These are phyloP conservation scores for Tylopilus sp. DNA, from an alignment of 1,284 basidiomycete genomes.

Conservation along the genomic window DNA sequence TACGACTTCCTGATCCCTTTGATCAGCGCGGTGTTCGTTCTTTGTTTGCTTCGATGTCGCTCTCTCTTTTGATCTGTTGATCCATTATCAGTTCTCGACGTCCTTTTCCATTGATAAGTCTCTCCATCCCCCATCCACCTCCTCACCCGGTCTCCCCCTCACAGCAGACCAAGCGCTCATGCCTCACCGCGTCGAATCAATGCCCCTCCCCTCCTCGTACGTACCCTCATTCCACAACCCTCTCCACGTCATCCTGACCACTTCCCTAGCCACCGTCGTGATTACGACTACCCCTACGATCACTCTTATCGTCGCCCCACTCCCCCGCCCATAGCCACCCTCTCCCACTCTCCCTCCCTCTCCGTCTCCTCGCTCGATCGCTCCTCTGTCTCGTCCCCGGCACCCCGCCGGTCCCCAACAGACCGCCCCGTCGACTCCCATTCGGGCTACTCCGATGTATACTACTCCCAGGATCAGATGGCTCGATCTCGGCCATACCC, in stretches of 20 bases:
- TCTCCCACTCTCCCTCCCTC: conserved; percentile 59
- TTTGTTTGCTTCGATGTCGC: conserved; percentile 37
- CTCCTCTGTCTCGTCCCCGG: conserved; percentile 56
- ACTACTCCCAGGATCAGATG: conserved; percentile 34
- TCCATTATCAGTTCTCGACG: conserved; percentile 37
- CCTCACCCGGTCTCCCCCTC: conserved; percentile 19
- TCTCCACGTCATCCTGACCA: conserved; percentile 8
- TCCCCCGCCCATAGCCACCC: conserved; percentile 53
- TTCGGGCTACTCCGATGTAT: conserved; percentile 29
- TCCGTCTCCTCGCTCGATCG: conserved; percentile 57
- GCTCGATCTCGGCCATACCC: conserved; percentile 35
- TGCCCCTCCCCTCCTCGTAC: conserved; percentile 30
- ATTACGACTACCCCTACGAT: conserved; percentile 38
- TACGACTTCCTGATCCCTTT: conserved; percentile 36
- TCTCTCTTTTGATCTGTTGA: conserved; percentile 38
- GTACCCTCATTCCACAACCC: conserved; percentile 18
- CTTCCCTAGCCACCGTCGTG: conserved; percentile 37
- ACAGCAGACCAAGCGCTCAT: conserved; percentile 16
- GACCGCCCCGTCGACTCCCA: conserved; percentile 28
- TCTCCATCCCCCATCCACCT: conserved; percentile 11
- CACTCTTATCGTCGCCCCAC: conserved; percentile 45
- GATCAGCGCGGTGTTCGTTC: conserved; percentile 38
- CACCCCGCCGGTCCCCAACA: conserved; percentile 38
- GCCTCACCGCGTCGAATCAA: conserved; percentile 36
- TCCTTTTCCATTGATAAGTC: conserved; percentile 35